Evolutionary conservation across 257 asterid species (phyloP), one percentile per base, ranked within the genome.

Genomic region (Asclepias syriaca): DNA sequence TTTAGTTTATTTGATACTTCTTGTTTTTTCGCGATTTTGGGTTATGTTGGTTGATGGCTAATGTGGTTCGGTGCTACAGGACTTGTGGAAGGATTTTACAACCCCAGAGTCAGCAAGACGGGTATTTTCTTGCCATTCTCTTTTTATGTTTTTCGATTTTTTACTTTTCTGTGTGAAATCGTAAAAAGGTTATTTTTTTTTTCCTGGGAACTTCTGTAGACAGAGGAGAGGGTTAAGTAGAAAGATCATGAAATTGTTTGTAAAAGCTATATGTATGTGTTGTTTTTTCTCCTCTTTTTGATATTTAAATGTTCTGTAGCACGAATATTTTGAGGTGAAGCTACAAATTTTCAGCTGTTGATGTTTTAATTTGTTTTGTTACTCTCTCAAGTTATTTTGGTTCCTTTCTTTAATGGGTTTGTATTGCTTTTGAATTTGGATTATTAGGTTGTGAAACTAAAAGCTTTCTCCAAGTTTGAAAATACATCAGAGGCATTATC

Each of bases 401-500:
- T 21, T 10, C 8, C 24, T n/a, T 40, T 15, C 8, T 3, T 45
- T 66, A 24, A 18, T 24, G 40, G 11, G 22, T 14, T 79, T 73
- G 40, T 29, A 57, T 19, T 58, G 37, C 18, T 18, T 61, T 73
- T 8, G 6, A 24, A 48, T 40, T 16, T n/a, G 24, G 18, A 9
- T 54, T 32, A 45, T 66, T 72, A 89, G 96, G 82, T 89, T 79
- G 95, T 91, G 74, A 87, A 84, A 76, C 89, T 91, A 48, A 91
- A 87, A 82, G 97, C 93, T 3, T 91, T 91, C 64, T 84, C 89
- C 16, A 89, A 91, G 84, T 91, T 91, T 55, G 96, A 91, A 75
- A 91, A 89, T 74, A 91, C 92, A 4, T 77, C 91, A 2, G 96
- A 87, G 82, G 97, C 97, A 32, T 66, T 89, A 69, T 82, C 96